Evolutionary conservation across 768 basidiomycete genomes (phyloP).

Genomic region (Trametes cinnabarina): DNA sequence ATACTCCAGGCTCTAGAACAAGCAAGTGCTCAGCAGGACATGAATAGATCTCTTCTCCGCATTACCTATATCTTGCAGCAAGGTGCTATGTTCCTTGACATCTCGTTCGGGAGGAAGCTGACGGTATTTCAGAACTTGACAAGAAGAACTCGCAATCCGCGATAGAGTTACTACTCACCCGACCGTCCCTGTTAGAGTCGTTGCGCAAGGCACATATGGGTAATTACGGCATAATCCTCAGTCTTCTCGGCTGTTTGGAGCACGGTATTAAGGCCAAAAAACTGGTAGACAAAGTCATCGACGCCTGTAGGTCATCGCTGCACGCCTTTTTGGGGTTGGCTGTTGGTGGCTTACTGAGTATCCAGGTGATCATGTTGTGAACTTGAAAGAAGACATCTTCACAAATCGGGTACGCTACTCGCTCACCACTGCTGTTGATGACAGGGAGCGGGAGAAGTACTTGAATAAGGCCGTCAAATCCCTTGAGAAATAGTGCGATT

Average conservation of each 20-base stretch:
- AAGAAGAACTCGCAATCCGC: constrained; percentile 70
- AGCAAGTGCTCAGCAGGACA: constrained; percentile 76
- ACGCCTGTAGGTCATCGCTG: constrained; percentile 50
- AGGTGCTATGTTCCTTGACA: constrained; percentile 38
- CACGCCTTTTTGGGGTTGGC: not conserved
- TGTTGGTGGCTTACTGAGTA: constrained; percentile 27
- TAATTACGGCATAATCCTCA: constrained; percentile 87
- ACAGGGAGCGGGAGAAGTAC: constrained; percentile 47
- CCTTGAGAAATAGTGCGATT: constrained; percentile 83
- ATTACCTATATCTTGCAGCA: constrained; percentile 81
- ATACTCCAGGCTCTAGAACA: constrained; percentile 68
- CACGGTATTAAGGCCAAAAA: constrained; percentile 82
- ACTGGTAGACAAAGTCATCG: constrained; percentile 88
- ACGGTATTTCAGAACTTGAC: constrained; percentile 50
- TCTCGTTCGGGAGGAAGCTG: not conserved
- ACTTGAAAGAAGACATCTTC: constrained; percentile 87
- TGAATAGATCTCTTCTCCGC: constrained; percentile 70
- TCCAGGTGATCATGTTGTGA: constrained; percentile 83
- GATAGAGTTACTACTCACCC: constrained; percentile 78
- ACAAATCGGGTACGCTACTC: constrained; percentile 83
- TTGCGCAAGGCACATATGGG: constrained; percentile 89
- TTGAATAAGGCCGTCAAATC: constrained; percentile 70
- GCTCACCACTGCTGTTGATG: constrained; percentile 69
- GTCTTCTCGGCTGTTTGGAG: constrained; percentile 90
- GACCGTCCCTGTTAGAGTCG: constrained; percentile 79